These are phyloP conservation scores for Kwoniella dejecticola DNA, from an alignment of 768 basidiomycete species.

Conservation along the genomic window DNA sequence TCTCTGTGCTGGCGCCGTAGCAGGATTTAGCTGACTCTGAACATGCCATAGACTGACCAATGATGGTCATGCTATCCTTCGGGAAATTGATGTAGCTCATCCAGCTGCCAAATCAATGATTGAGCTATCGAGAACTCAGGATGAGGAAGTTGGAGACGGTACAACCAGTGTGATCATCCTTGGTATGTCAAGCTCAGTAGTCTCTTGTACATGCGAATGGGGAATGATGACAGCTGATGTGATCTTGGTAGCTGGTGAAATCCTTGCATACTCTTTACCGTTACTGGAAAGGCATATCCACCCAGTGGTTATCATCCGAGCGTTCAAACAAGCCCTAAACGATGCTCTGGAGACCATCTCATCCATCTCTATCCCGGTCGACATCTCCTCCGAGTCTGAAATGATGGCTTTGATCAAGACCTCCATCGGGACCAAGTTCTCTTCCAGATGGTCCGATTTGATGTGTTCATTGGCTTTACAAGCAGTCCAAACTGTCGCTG, in stretches of 20 bases:
- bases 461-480: constrained; percentile 95
- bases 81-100: constrained; percentile 98
- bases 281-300: constrained; percentile 96
- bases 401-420: constrained; percentile 98
- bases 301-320: constrained; percentile 97
- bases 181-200: constrained; percentile 61
- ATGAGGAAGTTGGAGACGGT: constrained; percentile 98
- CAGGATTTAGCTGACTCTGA: background rate
- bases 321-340: constrained; percentile 93
- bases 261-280: constrained; percentile 88
- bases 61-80: constrained; percentile 97
- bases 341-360: constrained; percentile 87
- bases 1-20: background rate
- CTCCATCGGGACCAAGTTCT: constrained; percentile 97
- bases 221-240: background rate
- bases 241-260: constrained; percentile 74
- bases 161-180: constrained; percentile 98
- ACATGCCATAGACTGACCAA: constrained; percentile 73
- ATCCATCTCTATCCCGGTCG: constrained; percentile 83
- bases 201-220: no score
- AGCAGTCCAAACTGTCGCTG: constrained; percentile 83
- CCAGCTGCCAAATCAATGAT: constrained; percentile 99
- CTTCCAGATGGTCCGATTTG: constrained; percentile 91
- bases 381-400: constrained; percentile 77
- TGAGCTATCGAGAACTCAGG: constrained; percentile 94